Conservation (phyloP, 345 rosid genomes). For the Mangifera indica region DNA sequence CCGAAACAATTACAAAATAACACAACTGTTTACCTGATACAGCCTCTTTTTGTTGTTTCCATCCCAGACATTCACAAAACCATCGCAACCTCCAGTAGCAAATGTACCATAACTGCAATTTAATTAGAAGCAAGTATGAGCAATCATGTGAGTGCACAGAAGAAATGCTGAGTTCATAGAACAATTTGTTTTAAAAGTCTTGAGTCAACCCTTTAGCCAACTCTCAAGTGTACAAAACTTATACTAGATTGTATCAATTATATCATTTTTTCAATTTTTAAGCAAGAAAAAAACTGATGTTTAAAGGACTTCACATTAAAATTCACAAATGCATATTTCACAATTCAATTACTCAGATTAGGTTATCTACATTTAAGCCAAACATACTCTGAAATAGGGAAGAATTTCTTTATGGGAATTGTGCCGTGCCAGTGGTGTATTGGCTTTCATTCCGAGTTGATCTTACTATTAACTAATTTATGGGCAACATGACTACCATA, state of each 20-base stretch:
- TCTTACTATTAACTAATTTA: background rate
- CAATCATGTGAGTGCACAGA: background rate
- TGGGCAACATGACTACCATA: background rate
- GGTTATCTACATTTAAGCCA: background rate
- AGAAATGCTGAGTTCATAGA: background rate
- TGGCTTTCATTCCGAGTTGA: background rate
- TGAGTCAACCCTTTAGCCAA: too few relatives aligned
- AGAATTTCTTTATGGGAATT: background rate
- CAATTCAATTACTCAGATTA: background rate
- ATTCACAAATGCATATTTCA: background rate
- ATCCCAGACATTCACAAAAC: constrained; percentile 96
- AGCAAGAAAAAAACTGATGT: background rate
- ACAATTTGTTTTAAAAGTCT: background rate
- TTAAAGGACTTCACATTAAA: background rate
- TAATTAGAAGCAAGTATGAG: constrained; percentile 15
- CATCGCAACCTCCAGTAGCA: constrained; percentile 99
- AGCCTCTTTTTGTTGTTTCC: constrained; percentile 99
- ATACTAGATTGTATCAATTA: background rate
- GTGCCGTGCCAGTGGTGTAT: background rate
- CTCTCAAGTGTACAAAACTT: background rate
- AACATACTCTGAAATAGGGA: background rate
- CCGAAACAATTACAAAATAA: background rate
- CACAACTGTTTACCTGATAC: constrained; percentile 64
- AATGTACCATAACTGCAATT: constrained; percentile 89
- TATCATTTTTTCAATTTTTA: background rate